Evolutionary conservation across 2,329 filamentous ascomycete genomes (phyloP).

Genomic region (Celoporthe dispersa): DNA sequence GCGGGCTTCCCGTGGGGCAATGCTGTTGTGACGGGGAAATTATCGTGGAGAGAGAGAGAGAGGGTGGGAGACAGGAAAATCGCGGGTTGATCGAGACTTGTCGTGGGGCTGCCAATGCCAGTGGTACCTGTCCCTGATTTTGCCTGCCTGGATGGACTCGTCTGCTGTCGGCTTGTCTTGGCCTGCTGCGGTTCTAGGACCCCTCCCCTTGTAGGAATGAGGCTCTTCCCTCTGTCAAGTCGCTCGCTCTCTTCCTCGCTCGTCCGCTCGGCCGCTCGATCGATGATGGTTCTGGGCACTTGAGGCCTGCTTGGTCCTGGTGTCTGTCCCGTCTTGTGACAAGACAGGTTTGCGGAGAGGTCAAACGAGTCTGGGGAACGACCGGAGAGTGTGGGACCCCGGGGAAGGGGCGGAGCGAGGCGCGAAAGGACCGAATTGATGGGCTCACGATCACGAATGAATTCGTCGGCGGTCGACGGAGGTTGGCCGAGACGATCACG

Average conservation of each 20-base stretch:
- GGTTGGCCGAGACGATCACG: constrained; percentile 9
- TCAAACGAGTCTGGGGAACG: constrained; percentile 18
- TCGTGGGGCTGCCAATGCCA: constrained; percentile 1
- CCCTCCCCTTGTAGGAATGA: background rate
- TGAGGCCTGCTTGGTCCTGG: background rate
- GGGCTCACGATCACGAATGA: constrained; percentile 19
- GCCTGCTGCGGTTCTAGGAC: background rate
- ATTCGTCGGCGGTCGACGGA: constrained; percentile 22
- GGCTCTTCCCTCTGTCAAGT: background rate
- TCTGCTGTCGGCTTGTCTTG: background rate
- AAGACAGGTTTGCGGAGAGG: constrained; percentile 6
- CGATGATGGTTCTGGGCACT: background rate
- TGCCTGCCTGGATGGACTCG: background rate
- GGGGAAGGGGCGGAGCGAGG: constrained; percentile 10
- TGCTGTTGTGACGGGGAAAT: constrained; percentile 21
- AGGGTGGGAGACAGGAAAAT: background rate
- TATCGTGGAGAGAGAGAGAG: constrained; percentile 18
- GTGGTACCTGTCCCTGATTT: background rate
- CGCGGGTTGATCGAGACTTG: constrained; percentile 8
- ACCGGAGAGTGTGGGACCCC: constrained; percentile 13
- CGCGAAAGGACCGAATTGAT: constrained; percentile 27
- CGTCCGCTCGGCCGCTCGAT: background rate
- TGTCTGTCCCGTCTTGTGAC: background rate
- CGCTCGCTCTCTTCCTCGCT: background rate
- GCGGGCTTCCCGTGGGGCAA: constrained; percentile 21